Evolutionary conservation across 345 rosid species (phyloP), one percentile per base, ranked within the genome.

Genomic region (Dimocarpus longan): DNA sequence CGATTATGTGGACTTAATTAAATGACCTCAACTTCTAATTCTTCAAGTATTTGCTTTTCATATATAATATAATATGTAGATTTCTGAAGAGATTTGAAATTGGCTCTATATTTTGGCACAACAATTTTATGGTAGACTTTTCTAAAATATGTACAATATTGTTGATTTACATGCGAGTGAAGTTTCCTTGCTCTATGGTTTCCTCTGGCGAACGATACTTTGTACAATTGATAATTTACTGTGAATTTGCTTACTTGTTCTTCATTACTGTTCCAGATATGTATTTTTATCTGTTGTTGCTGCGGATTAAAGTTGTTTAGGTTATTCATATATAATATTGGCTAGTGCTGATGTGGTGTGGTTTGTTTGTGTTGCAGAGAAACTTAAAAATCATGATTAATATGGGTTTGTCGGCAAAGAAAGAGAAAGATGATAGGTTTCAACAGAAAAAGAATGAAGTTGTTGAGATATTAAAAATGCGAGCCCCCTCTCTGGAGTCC

Each of bases 381-480:
- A 89, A 93, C 84, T 82, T 95, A 86, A 93, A 91, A 82, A 78
- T 86, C 76, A 95, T 95, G 98, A 90, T 92, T 79, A 94, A 42
- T 72, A 79, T 81, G 77, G 87, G 93, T 44, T 70, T 89, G 82
- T 83, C 93, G 66, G 95, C 91, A 42, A 93, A 88, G 75, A 92
- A 89, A 79, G 97, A 95, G 89, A 95, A 91, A 82, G 95, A 93
- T 84, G 81, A 85, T 79, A 92, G 87, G 87, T 92, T 93, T 82
- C 96, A 89, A 76, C 93, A 66, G 76, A 90, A 89, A 81, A 93
- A 93, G 86, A 87, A 89, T 82, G 99, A 95, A 84, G 91, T 94
- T 76, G 75, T 81, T 62, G 95, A 91, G 91, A 90, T 95, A 91
- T 87, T 95, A 59, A 90, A 86, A 82, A 77, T 82, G 76, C 86